Conservation (phyloP, 345 rosid genomes). For the Gossypioides kirkii region DNA sequence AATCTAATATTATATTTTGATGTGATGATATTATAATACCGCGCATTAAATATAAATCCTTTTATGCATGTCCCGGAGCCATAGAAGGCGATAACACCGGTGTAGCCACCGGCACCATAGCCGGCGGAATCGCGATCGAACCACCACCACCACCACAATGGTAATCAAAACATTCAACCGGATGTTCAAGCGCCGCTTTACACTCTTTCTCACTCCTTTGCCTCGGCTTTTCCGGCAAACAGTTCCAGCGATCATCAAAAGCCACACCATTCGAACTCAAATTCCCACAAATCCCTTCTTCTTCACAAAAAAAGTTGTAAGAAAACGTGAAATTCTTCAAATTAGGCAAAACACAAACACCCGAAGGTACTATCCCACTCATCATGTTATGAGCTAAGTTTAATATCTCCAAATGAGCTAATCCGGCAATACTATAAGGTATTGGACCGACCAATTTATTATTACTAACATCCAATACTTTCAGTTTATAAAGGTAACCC, state of each 20-base stretch:
- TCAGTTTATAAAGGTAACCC: slow-evolving; percentile 69
- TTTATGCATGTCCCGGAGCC: neutral
- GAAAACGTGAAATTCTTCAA: slow-evolving; percentile 61
- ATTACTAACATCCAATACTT: slow-evolving; percentile 69
- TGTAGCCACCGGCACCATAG: neutral
- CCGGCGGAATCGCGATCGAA: neutral
- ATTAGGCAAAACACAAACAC: slow-evolving; percentile 66
- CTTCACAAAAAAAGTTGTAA: slow-evolving; percentile 76
- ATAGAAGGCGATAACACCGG: neutral
- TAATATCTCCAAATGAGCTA: slow-evolving; percentile 65
- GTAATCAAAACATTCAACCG: slow-evolving; percentile 24
- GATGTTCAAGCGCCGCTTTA: slow-evolving; percentile 50
- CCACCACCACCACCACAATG: neutral
- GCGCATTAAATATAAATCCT: neutral
- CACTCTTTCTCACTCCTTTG: slow-evolving; percentile 71
- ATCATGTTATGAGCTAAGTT: slow-evolving; percentile 69
- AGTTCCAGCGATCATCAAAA: slow-evolving; percentile 67
- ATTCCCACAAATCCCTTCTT: slow-evolving; percentile 69
- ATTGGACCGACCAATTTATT: slow-evolving; percentile 73
- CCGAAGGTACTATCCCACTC: slow-evolving; percentile 57
- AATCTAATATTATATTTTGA: too few species aligned
- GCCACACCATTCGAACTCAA: slow-evolving; percentile 47
- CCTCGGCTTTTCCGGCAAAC: slow-evolving; percentile 63
- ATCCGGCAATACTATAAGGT: slow-evolving; percentile 79
- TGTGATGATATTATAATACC: too few species aligned